phyloP scores from a whole-genome alignment of 768 basidiomycete genomes.

The Nidula microcarpa region DNA sequence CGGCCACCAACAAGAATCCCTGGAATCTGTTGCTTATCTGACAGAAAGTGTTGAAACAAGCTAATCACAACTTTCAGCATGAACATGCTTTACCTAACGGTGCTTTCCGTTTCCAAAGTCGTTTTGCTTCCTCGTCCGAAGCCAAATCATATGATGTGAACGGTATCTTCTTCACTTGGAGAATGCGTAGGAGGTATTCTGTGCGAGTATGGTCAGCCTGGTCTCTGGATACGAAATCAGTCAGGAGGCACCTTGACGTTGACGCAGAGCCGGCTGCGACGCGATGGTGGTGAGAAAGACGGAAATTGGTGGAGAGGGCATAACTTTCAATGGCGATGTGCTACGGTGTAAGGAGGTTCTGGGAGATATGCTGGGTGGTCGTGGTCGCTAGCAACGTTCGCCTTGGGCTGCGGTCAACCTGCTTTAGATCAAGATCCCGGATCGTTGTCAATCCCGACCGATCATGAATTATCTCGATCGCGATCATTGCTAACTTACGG shows the following conservation, averaged over 20 bases:
- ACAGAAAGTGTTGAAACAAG: background rate
- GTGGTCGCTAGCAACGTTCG: too few relatives aligned
- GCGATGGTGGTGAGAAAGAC: conserved; percentile 87
- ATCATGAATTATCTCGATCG: too few relatives aligned
- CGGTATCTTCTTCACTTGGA: conserved; percentile 83
- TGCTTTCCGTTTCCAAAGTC: conserved; percentile 78
- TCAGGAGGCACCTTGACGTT: conserved; percentile 63
- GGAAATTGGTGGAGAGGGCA: conserved; percentile 83
- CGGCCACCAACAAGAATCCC: conserved; percentile 77
- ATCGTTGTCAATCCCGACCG: too few relatives aligned
- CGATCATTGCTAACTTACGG: too few relatives aligned
- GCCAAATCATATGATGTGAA: conserved; percentile 84
- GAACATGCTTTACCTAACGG: conserved; percentile 44
- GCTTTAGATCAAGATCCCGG: background rate
- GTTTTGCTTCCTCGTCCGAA: conserved; percentile 77
- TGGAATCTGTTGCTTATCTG: conserved; percentile 82
- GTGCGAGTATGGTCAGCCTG: conserved; percentile 4
- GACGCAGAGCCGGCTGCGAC: conserved; percentile 71
- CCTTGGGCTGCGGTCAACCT: background rate
- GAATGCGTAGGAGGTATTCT: conserved; percentile 80
- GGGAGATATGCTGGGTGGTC: too few relatives aligned
- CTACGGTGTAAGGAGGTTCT: too few relatives aligned
- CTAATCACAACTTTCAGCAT: background rate
- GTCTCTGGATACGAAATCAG: background rate
- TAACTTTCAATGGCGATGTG: conserved; percentile 24